Percentiles rank a stretch among this genome's conserved stretches.
Evolutionary conservation across 495 filamentous ascomycete genomes (phyloP).

Genomic region (Hypoxylon lienhwacheense): DNA sequence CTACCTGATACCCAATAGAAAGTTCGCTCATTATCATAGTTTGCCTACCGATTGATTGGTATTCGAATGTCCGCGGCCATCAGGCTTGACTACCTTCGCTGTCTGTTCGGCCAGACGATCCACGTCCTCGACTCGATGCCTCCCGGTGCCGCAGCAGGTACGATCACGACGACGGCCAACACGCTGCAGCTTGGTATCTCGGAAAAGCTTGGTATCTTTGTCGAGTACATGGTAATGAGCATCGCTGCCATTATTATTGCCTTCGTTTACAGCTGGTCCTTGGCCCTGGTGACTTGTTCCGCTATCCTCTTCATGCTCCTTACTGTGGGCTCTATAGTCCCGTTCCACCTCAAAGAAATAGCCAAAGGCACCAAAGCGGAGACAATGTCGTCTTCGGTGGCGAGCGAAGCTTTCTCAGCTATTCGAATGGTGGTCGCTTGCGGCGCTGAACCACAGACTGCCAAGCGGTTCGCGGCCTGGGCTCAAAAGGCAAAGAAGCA

Average conservation of each 20-base stretch:
- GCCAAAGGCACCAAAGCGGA: constrained; percentile 44
- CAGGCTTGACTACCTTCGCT: constrained; percentile 54
- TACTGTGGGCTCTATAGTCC: constrained; percentile 56
- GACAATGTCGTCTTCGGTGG: constrained; percentile 58
- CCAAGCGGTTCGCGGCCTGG: constrained; percentile 56
- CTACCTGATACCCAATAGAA: background rate
- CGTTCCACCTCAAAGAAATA: constrained; percentile 61
- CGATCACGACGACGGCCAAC: constrained; percentile 63
- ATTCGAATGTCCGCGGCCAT: constrained; percentile 56
- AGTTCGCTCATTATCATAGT: constrained; percentile 31
- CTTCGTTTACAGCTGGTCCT: constrained; percentile 59
- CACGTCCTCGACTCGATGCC: constrained; percentile 62
- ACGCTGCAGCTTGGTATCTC: constrained; percentile 62
- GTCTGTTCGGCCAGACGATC: constrained; percentile 58
- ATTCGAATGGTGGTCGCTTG: constrained; percentile 66
- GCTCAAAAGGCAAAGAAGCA: constrained; percentile 58
- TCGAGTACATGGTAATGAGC: constrained; percentile 49
- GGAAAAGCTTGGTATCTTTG: constrained; percentile 51
- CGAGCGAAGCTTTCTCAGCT: constrained; percentile 58
- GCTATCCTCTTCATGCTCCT: constrained; percentile 59
- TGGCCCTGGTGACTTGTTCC: constrained; percentile 60
- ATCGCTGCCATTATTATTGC: constrained; percentile 52
- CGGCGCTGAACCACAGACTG: constrained; percentile 60
- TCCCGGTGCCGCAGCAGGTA: constrained; percentile 54
- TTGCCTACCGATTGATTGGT: constrained; percentile 52